phyloP scores from a whole-genome alignment of 73 alveolate genomes.

The Tetrahymena elliotti region DNA sequence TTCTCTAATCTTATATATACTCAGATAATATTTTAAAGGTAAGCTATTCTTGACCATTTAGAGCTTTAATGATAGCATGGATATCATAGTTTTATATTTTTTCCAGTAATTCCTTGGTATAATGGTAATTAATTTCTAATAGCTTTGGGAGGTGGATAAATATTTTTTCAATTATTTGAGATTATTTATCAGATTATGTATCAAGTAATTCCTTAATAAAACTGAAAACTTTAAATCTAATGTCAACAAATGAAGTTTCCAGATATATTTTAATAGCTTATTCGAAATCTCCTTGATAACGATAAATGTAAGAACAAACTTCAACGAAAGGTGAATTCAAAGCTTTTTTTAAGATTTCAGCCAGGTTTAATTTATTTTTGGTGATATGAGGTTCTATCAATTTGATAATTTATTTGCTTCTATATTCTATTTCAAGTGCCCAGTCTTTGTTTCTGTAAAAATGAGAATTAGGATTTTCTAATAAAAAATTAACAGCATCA shows the following conservation, averaged over 20 bases:
- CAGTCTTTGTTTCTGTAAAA: not conserved
- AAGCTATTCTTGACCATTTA: not conserved
- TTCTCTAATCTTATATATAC: not conserved
- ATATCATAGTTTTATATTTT: not conserved
- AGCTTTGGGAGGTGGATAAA: not conserved
- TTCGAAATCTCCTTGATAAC: not conserved
- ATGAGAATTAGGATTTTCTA: not conserved
- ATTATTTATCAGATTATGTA: not conserved
- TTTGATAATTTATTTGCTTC: not conserved
- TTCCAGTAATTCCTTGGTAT: not conserved
- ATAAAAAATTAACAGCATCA: not conserved
- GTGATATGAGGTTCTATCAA: not conserved
- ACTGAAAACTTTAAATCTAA: not conserved
- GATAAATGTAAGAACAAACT: not conserved
- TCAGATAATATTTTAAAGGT: not conserved
- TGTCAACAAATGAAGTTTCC: not conserved
- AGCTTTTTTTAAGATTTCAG: not conserved
- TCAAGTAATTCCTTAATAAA: not conserved
- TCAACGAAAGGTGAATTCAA: not conserved
- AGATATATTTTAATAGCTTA: not conserved
- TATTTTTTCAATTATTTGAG: not conserved
- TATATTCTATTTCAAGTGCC: not conserved
- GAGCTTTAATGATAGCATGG: not conserved
- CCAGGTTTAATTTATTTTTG: not conserved
- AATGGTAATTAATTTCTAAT: not conserved